Evolutionary conservation across 257 asterid species (phyloP).

Genomic region (Nicotiana sylvestris): DNA sequence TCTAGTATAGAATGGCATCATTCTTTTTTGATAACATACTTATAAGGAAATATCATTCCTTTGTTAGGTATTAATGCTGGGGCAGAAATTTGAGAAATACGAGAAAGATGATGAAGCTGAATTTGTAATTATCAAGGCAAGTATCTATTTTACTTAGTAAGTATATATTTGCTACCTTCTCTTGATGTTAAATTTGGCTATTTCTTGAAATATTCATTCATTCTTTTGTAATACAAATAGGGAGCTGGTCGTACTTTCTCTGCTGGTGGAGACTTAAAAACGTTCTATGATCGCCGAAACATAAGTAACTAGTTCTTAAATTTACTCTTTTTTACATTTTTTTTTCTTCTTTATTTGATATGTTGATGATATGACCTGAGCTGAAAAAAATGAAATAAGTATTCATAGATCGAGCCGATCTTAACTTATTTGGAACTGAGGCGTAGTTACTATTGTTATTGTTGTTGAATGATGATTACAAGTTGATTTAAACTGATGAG

Average conservation of each 20-base stretch:
- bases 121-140: slow-evolving; percentile 61
- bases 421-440: no score
- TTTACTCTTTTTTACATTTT: not conserved
- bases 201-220: not conserved
- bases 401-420: no score
- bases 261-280: slow-evolving; percentile 76
- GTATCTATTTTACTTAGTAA: not conserved
- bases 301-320: slow-evolving; percentile 36
- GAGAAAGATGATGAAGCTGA: slow-evolving; percentile 65
- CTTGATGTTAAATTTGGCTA: not conserved
- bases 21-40: no score
- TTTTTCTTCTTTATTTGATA: not conserved
- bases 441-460: not conserved
- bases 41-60: not conserved
- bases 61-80: slow-evolving; percentile 39
- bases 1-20: no score
- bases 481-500: no score
- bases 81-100: slow-evolving; percentile 70
- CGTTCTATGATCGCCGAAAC: slow-evolving; percentile 67
- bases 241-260: slow-evolving; percentile 91
- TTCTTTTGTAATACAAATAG: slow-evolving; percentile 23
- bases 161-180: not conserved
- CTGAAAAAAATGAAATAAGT: no score
- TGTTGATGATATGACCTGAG: no score
- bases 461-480: no score